Conservation (phyloP, 148 eudicot species). For the Chenopodium quinoa region DNA sequence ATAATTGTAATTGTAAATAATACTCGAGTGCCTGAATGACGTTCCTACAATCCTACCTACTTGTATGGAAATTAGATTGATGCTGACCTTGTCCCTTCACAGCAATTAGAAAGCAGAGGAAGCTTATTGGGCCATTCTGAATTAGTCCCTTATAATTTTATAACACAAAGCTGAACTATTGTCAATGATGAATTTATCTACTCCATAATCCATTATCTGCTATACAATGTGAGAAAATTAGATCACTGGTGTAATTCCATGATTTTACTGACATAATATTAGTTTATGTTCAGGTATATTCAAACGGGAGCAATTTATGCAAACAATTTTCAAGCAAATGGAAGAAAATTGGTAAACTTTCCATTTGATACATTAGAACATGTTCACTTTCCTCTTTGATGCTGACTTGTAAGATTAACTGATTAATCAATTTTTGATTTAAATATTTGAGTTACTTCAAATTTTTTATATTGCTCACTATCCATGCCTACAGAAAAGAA, state of each 20-base stretch:
- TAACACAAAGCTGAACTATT: not conserved
- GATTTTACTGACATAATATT: not conserved
- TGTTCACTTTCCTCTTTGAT: not conserved
- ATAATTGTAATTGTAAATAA: not conserved
- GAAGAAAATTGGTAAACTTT: slow-evolving; percentile 68
- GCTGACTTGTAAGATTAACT: not conserved
- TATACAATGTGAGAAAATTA: not conserved
- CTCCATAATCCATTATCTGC: not conserved
- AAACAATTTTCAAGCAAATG: slow-evolving; percentile 55
- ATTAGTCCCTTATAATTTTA: not conserved
- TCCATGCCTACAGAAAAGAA: not conserved
- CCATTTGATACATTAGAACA: not conserved
- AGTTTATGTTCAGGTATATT: slow-evolving; percentile 52
- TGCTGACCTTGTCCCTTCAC: not conserved
- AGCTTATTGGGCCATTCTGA: not conserved
- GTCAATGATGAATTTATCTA: not conserved
- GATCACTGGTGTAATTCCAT: slow-evolving; percentile 8
- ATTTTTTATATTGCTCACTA: not conserved
- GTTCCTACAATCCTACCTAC: not conserved
- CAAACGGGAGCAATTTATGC: slow-evolving; percentile 67
- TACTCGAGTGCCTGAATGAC: not conserved
- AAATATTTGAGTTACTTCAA: not conserved
- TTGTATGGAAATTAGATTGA: not conserved
- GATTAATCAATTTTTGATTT: not conserved
- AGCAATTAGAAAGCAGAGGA: not conserved